Evolutionary conservation across 2,329 filamentous ascomycete genomes (phyloP), one percentile per base, ranked within the genome.

Genomic region (Cladobotryum protrusum): DNA sequence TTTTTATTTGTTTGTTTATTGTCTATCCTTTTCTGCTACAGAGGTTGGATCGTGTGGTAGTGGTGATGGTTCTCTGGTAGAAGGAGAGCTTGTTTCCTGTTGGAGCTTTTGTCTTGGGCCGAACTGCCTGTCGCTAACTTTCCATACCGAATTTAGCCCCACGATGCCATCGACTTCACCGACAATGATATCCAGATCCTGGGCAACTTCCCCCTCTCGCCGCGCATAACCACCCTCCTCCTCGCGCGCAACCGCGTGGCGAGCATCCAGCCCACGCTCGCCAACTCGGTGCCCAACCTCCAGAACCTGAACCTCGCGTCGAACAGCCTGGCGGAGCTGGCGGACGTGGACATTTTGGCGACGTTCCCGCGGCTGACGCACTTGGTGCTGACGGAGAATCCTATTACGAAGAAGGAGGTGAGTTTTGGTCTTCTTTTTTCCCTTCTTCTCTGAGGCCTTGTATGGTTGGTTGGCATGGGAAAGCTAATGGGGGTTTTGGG

Each of bases 111-210:
- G 12, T 12, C n/a, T 4, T 34, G 11, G 12, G 39, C 19, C 20
- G 5, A 6, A 18, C 8, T 20, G n/a, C n/a, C 6, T 15, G 15
- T 7, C 7, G 18, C 17, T 43, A n/a, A 29, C 20, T 18, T 15
- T 19, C 15, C 9, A 9, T n/a, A 8, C 2, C 11, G 2, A 29
- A 33, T 6, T 13, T 62, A 95, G 89, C 89, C 91, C 61, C 90
- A 95, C 79, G 93, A 97, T 75, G 85, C 89, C 58, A 95, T 99
- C 77, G 93, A 99, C 74, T 85, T 99, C 63, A 97, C 93, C 70
- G 93, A 99, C 77, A 99, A 99, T 70, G 91, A 96, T 71, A 92
- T 99, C 63, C 83, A 88, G 60, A 77, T 86, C 45, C 81, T 99
- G 56, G 86, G 85, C 57, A 96, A 96, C 73, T 96, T 99, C 67